Base-by-base conservation (phyloP, 2,329 filamentous ascomycete genomes). In the Diaporthe citriasiana region DNA sequence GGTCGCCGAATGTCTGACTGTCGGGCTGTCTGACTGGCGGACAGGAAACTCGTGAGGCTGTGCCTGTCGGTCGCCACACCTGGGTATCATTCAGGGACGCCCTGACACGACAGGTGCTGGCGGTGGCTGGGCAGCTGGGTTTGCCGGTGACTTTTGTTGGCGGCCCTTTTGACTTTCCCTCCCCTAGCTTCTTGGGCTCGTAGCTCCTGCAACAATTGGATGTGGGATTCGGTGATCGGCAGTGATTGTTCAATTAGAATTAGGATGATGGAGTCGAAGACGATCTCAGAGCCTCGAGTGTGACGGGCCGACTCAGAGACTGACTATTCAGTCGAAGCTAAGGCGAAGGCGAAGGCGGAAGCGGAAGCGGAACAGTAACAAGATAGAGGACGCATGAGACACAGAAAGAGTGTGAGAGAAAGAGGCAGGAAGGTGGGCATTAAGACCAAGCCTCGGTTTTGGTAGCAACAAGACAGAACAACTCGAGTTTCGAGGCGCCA, bases 31-130 rank as follows among this genome's bases (percentile, higher is more conserved):
- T 60, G 70, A 51, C 33, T 63, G 70, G 53, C 35, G 55, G 30
- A 45, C 17, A 17, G 45, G 55, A 57, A 63, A 63, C 30, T 71
- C 69, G 63, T 72, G 71, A 73, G 71, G 71, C 71, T 73, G 71
- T 70, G 71, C 71, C 65, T 70, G 71, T 59, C 65, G 65, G 53
- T 73, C 71, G 71, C 71, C 65, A 73, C 71, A 73, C 63, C 71
- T 66, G 63, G 71, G 56, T 53, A 51, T 71, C 69, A 71, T 71
- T 40, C 69, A 71, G 69, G 69, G 30, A 22, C 50, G 40, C 42
- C 57, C 70, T 53, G 59, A 66, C 60, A 38, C 42, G 51, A 50
- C 42, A 38, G 40, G 50, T 53, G 38, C 68, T 47, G 55, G 33
- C 42, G 50, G 42, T 60, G 51, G 66, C 47, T 74, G 51, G 66